Evolutionary conservation across 2,329 filamentous ascomycete species (phyloP).

Genomic region (Pyricularia pennisetigena): DNA sequence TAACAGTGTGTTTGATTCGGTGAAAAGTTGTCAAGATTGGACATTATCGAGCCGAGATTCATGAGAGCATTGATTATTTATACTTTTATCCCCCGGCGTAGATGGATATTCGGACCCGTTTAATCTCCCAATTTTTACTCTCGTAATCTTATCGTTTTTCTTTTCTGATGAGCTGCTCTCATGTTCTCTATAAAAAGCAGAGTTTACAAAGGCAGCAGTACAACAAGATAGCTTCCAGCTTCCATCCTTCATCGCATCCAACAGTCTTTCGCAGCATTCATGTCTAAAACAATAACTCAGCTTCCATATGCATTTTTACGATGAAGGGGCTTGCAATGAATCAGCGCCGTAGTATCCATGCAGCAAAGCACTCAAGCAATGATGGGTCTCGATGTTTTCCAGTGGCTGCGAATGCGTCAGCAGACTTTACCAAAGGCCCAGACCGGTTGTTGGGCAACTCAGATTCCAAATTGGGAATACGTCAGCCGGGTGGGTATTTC

Average conservation of each 20-base stretch:
- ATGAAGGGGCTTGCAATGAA: neutral
- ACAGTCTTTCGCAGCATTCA: neutral
- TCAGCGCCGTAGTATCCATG: neutral
- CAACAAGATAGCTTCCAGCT: too few relatives aligned
- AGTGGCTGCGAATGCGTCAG: neutral
- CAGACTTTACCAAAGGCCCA: neutral
- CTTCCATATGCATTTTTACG: neutral
- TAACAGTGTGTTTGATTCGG: neutral
- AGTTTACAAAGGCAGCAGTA: neutral
- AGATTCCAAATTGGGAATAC: neutral
- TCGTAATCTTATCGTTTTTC: neutral
- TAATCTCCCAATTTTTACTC: neutral
- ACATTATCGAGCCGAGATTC: neutral
- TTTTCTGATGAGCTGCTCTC: neutral
- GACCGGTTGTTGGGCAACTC: neutral
- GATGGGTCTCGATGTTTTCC: neutral
- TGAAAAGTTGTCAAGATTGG: neutral
- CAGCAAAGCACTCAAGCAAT: neutral
- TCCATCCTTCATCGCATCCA: neutral
- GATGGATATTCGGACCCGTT: neutral
- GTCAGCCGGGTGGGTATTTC: neutral
- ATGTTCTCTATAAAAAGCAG: neutral
- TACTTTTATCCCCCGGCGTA: neutral
- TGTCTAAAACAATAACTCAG: neutral
- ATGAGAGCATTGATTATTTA: neutral